These are phyloP conservation scores for Microbotryomycetes sp. DNA, from an alignment of 1,284 basidiomycete species.

Conservation along the genomic window DNA sequence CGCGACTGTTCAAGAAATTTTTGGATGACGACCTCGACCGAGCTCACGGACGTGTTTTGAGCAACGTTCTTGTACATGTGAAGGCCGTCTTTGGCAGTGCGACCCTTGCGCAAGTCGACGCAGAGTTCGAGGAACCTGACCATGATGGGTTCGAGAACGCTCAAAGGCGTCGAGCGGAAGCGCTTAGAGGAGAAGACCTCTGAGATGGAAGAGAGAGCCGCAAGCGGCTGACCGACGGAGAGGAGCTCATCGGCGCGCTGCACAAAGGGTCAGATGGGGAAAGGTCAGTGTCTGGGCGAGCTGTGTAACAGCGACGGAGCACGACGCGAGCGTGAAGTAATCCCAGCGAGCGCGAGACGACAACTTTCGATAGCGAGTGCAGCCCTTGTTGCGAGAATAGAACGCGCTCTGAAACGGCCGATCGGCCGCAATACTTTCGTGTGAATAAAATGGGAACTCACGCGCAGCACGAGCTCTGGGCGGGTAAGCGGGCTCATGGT, in stretches of 20 bases:
- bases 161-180: conserved; percentile 83
- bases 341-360: too few relatives aligned
- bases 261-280: neutral
- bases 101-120: conserved; percentile 87
- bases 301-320: conserved; percentile 12
- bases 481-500: neutral
- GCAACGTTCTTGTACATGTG: conserved; percentile 82
- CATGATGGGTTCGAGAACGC: conserved; percentile 92
- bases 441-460: too few relatives aligned
- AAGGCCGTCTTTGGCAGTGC: conserved; percentile 88
- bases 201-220: conserved; percentile 78
- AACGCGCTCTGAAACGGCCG: too few relatives aligned
- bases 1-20: conserved; percentile 83
- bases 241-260: conserved; percentile 80
- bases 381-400: neutral
- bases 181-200: conserved; percentile 91
- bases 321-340: neutral
- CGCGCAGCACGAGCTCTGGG: neutral
- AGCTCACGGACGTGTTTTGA: conserved; percentile 72
- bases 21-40: conserved; percentile 87
- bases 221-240: conserved; percentile 78
- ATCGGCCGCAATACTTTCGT: too few relatives aligned
- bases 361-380: neutral
- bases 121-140: conserved; percentile 79
- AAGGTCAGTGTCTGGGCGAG: too few relatives aligned